These are phyloP conservation scores for Neonectria sp. DNA, from an alignment of 2,329 filamentous ascomycete genomes.

Conservation along the genomic window DNA sequence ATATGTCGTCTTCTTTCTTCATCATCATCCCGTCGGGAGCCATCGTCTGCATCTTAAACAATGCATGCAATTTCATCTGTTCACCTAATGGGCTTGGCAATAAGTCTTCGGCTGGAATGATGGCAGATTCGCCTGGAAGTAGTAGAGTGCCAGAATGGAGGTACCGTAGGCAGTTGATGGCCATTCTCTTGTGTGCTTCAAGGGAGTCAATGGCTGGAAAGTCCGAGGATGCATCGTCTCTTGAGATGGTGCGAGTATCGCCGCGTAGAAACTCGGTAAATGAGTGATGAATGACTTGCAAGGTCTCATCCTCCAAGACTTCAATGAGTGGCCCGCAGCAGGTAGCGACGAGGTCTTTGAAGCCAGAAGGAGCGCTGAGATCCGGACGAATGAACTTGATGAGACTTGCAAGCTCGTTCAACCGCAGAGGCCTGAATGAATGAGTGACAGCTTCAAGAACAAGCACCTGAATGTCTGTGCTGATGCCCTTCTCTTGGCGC, in stretches of 20 bases:
- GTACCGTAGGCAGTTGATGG: slow-evolving; percentile 35
- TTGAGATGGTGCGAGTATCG: slow-evolving; percentile 21
- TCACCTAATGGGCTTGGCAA: too few species aligned
- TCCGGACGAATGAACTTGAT: slow-evolving; percentile 43
- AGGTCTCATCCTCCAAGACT: slow-evolving; percentile 59
- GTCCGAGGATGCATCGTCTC: neutral
- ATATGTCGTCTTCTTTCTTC: slow-evolving; percentile 7
- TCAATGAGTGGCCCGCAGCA: slow-evolving; percentile 60
- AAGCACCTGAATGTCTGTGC: slow-evolving; percentile 50
- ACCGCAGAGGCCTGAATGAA: slow-evolving; percentile 55
- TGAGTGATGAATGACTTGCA: slow-evolving; percentile 64
- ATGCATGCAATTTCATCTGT: too few species aligned
- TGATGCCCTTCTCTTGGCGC: slow-evolving; percentile 46
- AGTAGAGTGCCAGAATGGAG: slow-evolving; percentile 38
- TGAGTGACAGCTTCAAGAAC: slow-evolving; percentile 59
- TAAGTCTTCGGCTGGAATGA: too few species aligned
- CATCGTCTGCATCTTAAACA: too few species aligned
- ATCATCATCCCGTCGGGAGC: neutral
- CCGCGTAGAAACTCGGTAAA: slow-evolving; percentile 62
- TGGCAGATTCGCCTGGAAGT: slow-evolving; percentile 19
- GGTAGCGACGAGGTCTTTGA: slow-evolving; percentile 53
- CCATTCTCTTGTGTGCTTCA: slow-evolving; percentile 40
- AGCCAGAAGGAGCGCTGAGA: slow-evolving; percentile 30
- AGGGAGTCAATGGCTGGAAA: slow-evolving; percentile 38
- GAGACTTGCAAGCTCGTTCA: slow-evolving; percentile 54